Percentiles rank a stretch among this genome's conserved stretches.
Evolutionary conservation across 768 basidiomycete genomes (phyloP).

Genomic region (Boletus edulis): DNA sequence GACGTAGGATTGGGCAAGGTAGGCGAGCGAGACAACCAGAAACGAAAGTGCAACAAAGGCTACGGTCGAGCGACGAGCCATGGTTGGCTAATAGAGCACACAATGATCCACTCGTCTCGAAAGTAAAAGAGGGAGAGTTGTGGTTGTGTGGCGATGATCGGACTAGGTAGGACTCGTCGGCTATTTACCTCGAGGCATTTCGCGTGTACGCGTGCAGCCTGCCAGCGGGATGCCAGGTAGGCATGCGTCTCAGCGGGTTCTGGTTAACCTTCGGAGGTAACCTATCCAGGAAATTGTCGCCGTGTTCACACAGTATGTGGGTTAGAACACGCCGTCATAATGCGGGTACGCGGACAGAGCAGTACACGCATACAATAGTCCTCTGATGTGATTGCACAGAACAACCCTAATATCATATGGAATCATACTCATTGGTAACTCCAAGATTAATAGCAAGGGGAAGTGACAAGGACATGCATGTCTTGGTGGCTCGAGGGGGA

Average conservation of each 20-base stretch:
- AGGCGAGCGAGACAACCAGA: constrained; percentile 30
- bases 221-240: constrained; percentile 14
- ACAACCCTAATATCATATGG: not conserved
- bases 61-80: constrained; percentile 24
- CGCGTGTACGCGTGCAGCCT: constrained; percentile 22
- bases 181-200: constrained; percentile 26
- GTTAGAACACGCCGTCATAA: not conserved
- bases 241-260: constrained; percentile 6
- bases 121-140: not conserved
- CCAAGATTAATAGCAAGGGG: not conserved
- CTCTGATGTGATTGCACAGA: not conserved
- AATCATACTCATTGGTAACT: not conserved
- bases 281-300: not conserved
- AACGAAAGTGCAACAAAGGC: constrained; percentile 23
- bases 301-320: not conserved
- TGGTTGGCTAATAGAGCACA: constrained; percentile 1
- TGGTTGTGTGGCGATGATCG: not conserved
- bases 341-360: too few relatives aligned
- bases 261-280: not conserved
- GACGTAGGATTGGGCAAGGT: constrained; percentile 28
- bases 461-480: not conserved
- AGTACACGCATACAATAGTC: not conserved
- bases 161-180: constrained; percentile 11
- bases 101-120: constrained; percentile 5
- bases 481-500: not conserved